These are phyloP conservation scores for Saccharomyces hybrid DNA, from an alignment of 1,139 yeast genomes.

Conservation along the genomic window DNA sequence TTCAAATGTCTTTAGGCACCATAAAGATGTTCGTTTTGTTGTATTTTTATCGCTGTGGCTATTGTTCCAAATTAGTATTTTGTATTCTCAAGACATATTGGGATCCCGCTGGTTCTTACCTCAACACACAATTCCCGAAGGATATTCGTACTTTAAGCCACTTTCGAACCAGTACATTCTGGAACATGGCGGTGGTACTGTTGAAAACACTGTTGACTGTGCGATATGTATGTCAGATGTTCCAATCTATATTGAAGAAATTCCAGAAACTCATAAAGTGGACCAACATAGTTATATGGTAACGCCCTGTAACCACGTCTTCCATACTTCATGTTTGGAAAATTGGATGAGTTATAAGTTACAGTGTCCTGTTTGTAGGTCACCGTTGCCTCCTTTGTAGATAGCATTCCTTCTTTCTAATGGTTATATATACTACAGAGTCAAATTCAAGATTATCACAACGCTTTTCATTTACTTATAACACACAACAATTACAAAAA, in stretches of 20 bases:
- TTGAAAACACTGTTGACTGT: constrained; percentile 46
- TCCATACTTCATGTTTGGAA: constrained; percentile 80
- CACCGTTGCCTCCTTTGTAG: constrained; percentile 68
- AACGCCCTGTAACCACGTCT: constrained; percentile 86
- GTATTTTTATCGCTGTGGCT: constrained; percentile 45
- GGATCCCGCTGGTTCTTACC: constrained; percentile 86
- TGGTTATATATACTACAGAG: neutral
- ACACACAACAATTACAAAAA: neutral
- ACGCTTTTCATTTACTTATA: neutral
- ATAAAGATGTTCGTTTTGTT: constrained; percentile 46
- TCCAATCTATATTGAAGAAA: constrained; percentile 34
- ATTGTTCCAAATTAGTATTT: constrained; percentile 44
- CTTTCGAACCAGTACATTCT: constrained; percentile 22
- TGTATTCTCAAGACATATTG: constrained; percentile 54
- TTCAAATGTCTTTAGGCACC: constrained; percentile 49
- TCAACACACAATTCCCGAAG: constrained; percentile 61
- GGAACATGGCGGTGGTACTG: constrained; percentile 25
- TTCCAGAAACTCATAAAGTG: constrained; percentile 25
- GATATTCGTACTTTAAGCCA: constrained; percentile 54
- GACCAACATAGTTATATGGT: constrained; percentile 56
- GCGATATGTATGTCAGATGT: constrained; percentile 83
- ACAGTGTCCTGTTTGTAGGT: constrained; percentile 91
- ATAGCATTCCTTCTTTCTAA: neutral
- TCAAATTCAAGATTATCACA: neutral
- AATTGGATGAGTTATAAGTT: constrained; percentile 89